Conservation (phyloP, 495 filamentous ascomycete genomes). For the Daldinia bambusicola region DNA sequence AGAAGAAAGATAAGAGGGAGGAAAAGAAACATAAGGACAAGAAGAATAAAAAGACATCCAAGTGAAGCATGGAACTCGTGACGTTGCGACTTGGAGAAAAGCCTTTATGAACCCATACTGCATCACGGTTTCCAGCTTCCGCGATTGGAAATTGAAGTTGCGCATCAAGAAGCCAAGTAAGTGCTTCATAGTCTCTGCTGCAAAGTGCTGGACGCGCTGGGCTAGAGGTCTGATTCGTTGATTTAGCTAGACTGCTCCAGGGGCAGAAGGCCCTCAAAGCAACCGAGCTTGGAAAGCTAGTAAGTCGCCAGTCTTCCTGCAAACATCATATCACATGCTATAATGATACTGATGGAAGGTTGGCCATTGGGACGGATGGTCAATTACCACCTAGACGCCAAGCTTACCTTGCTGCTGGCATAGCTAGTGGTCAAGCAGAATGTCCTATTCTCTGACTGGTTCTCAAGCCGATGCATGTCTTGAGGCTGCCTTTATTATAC, state of each 20-base stretch:
- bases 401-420: not conserved
- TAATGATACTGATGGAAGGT: not conserved
- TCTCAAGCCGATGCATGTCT: not conserved
- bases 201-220: not conserved
- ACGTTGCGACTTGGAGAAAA: not conserved
- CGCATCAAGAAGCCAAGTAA: constrained; percentile 5
- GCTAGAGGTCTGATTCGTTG: not conserved
- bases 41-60: constrained; percentile 37
- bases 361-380: not conserved
- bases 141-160: not conserved
- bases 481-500: not conserved
- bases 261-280: not conserved
- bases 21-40: constrained; percentile 38
- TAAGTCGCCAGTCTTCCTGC: not conserved
- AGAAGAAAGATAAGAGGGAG: constrained; percentile 31
- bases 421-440: not conserved
- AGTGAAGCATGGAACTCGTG: not conserved
- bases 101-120: not conserved
- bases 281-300: not conserved
- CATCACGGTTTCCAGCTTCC: not conserved
- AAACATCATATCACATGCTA: not conserved
- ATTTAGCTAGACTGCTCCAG: not conserved
- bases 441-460: too few species aligned
- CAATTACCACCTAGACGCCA: not conserved
- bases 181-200: not conserved